Percentiles rank a stretch among this genome's conserved stretches.
Conservation (phyloP, 805 yeast genomes). For the Candida namnaoensis region DNA sequence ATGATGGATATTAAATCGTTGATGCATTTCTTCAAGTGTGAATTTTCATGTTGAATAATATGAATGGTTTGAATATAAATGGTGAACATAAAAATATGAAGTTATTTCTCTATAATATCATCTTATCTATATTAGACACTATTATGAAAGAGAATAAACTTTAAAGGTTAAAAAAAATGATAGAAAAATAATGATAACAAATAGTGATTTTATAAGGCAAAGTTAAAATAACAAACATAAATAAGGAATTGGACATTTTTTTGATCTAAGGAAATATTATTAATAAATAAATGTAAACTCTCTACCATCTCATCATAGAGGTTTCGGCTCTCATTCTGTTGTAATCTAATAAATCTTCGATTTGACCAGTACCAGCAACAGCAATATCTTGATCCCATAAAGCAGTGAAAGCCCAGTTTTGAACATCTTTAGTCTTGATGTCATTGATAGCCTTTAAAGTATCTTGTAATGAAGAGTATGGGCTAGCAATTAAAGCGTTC, state of each 20-base stretch:
- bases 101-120: too few species aligned
- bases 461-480: conserved; percentile 53
- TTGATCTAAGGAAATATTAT: background rate
- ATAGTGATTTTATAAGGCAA: background rate
- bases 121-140: too few species aligned
- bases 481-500: conserved; percentile 51
- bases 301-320: conserved; percentile 80
- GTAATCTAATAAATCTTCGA: conserved; percentile 79
- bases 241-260: background rate
- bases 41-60: too few species aligned
- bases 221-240: conserved; percentile 1
- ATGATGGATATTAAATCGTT: too few species aligned
- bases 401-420: conserved; percentile 65
- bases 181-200: background rate
- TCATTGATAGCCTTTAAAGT: conserved; percentile 55
- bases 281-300: background rate
- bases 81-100: too few species aligned
- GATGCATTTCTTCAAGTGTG: too few species aligned
- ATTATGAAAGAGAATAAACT: too few species aligned
- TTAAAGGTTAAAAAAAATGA: too few species aligned
- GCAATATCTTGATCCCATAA: conserved; percentile 85
- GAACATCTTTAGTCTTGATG: conserved; percentile 49
- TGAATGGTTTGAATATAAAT: too few species aligned
- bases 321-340: conserved; percentile 81
- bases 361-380: conserved; percentile 77